A percentile compares a stretch with the other conserved stretches of the same genome.
Evolutionary conservation across 495 filamentous ascomycete species (phyloP).

Genomic region (Neurospora sp.): DNA sequence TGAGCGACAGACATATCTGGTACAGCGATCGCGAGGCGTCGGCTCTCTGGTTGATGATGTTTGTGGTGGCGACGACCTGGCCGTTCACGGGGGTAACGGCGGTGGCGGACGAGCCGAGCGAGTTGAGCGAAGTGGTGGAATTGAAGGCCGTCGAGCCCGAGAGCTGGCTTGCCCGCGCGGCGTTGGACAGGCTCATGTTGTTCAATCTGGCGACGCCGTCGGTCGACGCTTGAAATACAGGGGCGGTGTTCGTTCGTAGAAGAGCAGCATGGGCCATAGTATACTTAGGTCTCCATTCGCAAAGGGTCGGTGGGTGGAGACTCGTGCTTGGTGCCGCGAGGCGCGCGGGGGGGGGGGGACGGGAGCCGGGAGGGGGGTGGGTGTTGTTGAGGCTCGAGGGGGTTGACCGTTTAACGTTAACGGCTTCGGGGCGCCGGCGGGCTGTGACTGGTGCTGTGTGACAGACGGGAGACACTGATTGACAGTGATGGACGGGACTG

Average conservation of each 20-base stretch:
- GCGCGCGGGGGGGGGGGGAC: constrained; percentile 5
- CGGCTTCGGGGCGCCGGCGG: neutral
- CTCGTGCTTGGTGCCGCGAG: constrained; percentile 4
- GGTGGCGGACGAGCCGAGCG: constrained; percentile 34
- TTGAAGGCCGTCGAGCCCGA: constrained; percentile 41
- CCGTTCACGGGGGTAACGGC: constrained; percentile 31
- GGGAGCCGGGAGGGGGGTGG: constrained; percentile 1
- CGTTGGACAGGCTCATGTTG: constrained; percentile 32
- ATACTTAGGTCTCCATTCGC: constrained; percentile 29
- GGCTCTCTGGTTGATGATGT: constrained; percentile 90
- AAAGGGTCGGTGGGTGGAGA: constrained; percentile 12
- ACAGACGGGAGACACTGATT: neutral
- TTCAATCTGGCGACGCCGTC: constrained; percentile 25
- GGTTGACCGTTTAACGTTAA: neutral
- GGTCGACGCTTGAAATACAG: constrained; percentile 32
- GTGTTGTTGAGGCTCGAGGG: neutral
- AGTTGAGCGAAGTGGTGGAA: constrained; percentile 36
- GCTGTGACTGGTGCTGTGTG: neutral
- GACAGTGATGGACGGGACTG: neutral
- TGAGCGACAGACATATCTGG: constrained; percentile 82
- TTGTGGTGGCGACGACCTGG: constrained; percentile 62
- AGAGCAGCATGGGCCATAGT: constrained; percentile 41
- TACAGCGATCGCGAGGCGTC: constrained; percentile 83
- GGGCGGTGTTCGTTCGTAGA: constrained; percentile 42
- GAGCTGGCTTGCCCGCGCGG: constrained; percentile 42